A percentile compares a stretch with the other conserved stretches of the same genome.
phyloP scores from a whole-genome alignment of 2,329 filamentous ascomycete species.

The Plenodomus tracheiphilus region DNA sequence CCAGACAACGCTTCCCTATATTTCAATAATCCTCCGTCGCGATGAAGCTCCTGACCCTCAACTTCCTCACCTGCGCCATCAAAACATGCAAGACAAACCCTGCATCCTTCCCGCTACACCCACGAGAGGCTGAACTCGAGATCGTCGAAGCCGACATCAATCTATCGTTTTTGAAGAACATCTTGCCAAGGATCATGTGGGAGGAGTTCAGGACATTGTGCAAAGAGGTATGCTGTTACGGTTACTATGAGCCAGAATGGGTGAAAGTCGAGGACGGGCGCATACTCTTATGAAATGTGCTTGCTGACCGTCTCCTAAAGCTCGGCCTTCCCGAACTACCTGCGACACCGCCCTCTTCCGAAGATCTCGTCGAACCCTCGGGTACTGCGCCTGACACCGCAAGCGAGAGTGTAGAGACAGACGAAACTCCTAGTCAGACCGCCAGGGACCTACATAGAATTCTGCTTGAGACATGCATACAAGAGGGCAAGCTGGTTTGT shows the following conservation, averaged over 20 bases:
- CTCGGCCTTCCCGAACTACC: slow-evolving; percentile 78
- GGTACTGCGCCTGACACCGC: slow-evolving; percentile 3
- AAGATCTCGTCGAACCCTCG: slow-evolving; percentile 33
- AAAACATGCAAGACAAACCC: slow-evolving; percentile 87
- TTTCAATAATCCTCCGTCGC: neutral
- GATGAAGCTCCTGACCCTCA: slow-evolving; percentile 96
- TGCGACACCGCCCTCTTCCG: slow-evolving; percentile 31
- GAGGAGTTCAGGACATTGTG: slow-evolving; percentile 73
- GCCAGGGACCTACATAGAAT: slow-evolving; percentile 78
- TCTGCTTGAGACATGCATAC: slow-evolving; percentile 86
- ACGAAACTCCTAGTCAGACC: slow-evolving; percentile 66
- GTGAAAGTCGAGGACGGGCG: no score
- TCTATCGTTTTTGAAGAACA: slow-evolving; percentile 76
- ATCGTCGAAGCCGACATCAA: slow-evolving; percentile 82
- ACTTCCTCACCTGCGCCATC: slow-evolving; percentile 94
- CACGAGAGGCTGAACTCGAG: slow-evolving; percentile 87
- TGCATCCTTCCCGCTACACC: slow-evolving; percentile 85
- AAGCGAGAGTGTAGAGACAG: slow-evolving; percentile 51
- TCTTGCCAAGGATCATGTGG: slow-evolving; percentile 90
- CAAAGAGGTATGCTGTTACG: slow-evolving; percentile 74
- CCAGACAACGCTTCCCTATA: neutral
- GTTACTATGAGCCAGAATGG: no score
- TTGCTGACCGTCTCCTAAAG: slow-evolving; percentile 48
- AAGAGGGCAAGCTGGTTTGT: slow-evolving; percentile 86
- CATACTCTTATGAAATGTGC: neutral